Conservation (phyloP, 306 rosid genomes). For the Crotalaria pallida region DNA sequence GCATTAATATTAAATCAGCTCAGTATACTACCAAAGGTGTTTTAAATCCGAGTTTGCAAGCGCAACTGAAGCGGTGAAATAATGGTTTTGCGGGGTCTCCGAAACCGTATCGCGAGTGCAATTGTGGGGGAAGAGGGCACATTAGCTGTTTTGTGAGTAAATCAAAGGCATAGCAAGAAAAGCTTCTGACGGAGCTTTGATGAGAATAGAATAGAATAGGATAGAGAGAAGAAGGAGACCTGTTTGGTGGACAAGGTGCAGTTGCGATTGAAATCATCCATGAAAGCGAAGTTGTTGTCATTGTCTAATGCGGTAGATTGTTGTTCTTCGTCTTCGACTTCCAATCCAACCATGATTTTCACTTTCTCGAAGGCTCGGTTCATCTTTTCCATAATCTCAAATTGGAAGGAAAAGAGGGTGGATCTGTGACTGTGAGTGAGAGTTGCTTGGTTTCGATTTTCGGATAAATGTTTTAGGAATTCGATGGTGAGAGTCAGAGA, state of each 20-base stretch:
- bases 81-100: too few species aligned
- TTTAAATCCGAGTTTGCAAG: too few species aligned
- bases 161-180: too few species aligned
- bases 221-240: slow-evolving; percentile 37
- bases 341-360: slow-evolving; percentile 85
- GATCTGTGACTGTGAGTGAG: slow-evolving; percentile 28
- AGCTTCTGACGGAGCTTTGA: too few species aligned
- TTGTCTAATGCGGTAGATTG: slow-evolving; percentile 34
- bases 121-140: too few species aligned
- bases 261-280: slow-evolving; percentile 82
- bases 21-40: too few species aligned
- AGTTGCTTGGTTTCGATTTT: slow-evolving; percentile 20
- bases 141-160: too few species aligned
- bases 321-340: slow-evolving; percentile 58
- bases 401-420: slow-evolving; percentile 17
- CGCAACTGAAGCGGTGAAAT: too few species aligned
- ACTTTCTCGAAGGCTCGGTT: slow-evolving; percentile 70
- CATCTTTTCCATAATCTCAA: slow-evolving; percentile 64
- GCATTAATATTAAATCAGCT: too few species aligned
- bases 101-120: too few species aligned
- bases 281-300: slow-evolving; percentile 44
- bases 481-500: too few species aligned
- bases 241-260: slow-evolving; percentile 77
- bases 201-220: too few species aligned
- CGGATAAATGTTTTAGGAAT: background rate